Evolutionary conservation across 2,329 filamentous ascomycete species (phyloP), one percentile per base, ranked within the genome.

Genomic region (Colletotrichum musae): DNA sequence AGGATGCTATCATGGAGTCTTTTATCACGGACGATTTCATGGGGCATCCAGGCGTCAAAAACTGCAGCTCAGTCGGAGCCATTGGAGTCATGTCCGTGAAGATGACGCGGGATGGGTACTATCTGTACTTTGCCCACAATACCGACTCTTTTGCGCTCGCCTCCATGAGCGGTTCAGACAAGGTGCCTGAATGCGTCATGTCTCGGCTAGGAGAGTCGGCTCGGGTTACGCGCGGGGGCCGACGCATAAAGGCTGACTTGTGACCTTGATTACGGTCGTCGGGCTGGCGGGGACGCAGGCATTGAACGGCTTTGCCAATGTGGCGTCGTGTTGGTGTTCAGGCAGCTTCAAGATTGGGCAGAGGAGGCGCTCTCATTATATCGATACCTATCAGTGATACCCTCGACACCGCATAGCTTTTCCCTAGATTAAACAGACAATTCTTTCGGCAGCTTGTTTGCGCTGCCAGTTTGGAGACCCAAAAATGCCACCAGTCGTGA

Each of bases 121-220:
- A 93, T 77, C 88, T 99, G 59, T 95, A 95, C 80, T 99, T 97
- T 82, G 95, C 93, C 1, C 96, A 99, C 84, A 99, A 98, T 77
- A 99, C 96, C 0, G 95, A 98, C 78, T 91, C 88, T 2, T 92
- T 92, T 83, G 94, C 95, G 6, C 82, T 99, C 61, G 94, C 94
- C 1, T 97, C 94, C 3, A 97, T 98, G 93, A 89, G 92, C 45
- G 93, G 92, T 2, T 87, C 89, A 28, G 95, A 98, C 73, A 85
- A 84, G 54, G 88, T 89, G 62, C 94, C 96, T 0, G 83, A 89
- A 41, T 96, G 93, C 73, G 92, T 95, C 67, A 98, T 99, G 94
- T 97, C 94, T 70, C 91, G 96, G 59, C 91, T 88, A 53, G 78
- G 80, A 4, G 79, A 85, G 52, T 79, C 85, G 74, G 84, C 85